These are phyloP conservation scores for Capsicum pubescens DNA, from an alignment of 257 asterid species.

Conservation along the genomic window DNA sequence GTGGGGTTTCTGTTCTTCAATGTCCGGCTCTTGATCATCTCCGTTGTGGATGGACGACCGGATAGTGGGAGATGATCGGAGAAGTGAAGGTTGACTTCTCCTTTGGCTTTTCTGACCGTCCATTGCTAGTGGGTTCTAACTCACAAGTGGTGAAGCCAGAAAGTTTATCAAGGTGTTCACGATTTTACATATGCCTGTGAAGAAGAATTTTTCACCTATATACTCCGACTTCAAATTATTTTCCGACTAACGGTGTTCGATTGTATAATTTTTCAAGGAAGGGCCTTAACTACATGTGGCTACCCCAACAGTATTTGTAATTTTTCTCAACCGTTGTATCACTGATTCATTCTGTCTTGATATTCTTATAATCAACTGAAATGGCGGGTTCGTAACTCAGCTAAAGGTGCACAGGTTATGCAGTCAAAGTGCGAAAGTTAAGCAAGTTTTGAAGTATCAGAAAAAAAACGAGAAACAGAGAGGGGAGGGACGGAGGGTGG, in stretches of 20 bases:
- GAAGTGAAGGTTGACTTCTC: conserved; percentile 81
- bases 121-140: conserved; percentile 45
- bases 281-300: no score
- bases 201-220: no score
- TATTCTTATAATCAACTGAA: conserved; percentile 49
- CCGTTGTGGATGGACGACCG: conserved; percentile 46
- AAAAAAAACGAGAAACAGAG: conserved; percentile 21
- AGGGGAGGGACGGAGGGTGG: neutral
- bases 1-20: conserved; percentile 97
- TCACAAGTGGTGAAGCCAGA: no score
- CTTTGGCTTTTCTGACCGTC: conserved; percentile 75
- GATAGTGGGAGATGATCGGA: conserved; percentile 58
- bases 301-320: conserved; percentile 12
- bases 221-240: no score
- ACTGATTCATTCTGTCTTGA: conserved; percentile 50
- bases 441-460: conserved; percentile 36
- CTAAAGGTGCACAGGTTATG: neutral
- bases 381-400: conserved; percentile 70
- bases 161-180: no score
- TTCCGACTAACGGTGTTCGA: no score
- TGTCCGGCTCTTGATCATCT: conserved; percentile 49
- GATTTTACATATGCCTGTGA: no score
- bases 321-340: conserved; percentile 32
- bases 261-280: no score
- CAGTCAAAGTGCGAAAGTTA: conserved; percentile 37